phyloP scores from a whole-genome alignment of 1,139 yeast species.

The Pichia sp. region DNA sequence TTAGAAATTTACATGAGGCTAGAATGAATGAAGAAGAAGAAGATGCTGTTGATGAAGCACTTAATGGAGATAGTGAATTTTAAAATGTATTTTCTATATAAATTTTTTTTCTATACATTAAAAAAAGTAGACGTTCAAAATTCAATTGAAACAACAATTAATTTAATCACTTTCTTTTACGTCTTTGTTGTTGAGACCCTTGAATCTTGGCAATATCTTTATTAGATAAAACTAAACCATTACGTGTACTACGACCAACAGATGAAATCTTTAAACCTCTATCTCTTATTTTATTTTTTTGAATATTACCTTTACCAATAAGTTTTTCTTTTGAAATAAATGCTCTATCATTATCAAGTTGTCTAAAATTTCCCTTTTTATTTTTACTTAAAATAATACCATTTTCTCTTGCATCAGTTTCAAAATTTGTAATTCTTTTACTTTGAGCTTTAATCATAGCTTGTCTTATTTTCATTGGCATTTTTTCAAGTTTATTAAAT shows the following conservation, averaged over 20 bases:
- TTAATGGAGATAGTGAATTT: not conserved
- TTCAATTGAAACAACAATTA: no score
- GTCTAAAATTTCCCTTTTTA: constrained; percentile 58
- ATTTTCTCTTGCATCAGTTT: constrained; percentile 76
- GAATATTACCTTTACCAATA: constrained; percentile 45
- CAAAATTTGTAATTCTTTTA: constrained; percentile 49
- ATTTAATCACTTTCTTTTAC: not conserved
- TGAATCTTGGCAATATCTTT: constrained; percentile 53
- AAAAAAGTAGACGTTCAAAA: no score
- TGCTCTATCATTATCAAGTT: constrained; percentile 46
- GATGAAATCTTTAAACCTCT: constrained; percentile 70
- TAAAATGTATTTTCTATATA: no score
- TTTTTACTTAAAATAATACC: constrained; percentile 73
- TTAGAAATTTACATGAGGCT: constrained; percentile 60
- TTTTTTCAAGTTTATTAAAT: constrained; percentile 50
- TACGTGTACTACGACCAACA: constrained; percentile 73
- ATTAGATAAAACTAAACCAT: constrained; percentile 72
- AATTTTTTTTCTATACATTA: no score
- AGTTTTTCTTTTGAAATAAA: constrained; percentile 47
- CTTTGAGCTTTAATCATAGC: constrained; percentile 66
- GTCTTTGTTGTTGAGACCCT: constrained; percentile 8
- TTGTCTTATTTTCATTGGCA: constrained; percentile 84
- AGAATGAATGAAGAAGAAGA: constrained; percentile 35
- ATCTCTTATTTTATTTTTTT: constrained; percentile 41
- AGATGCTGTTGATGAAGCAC: constrained; percentile 1